Base-by-base conservation (phyloP, 768 basidiomycete genomes). In the Mycena latifolia region DNA sequence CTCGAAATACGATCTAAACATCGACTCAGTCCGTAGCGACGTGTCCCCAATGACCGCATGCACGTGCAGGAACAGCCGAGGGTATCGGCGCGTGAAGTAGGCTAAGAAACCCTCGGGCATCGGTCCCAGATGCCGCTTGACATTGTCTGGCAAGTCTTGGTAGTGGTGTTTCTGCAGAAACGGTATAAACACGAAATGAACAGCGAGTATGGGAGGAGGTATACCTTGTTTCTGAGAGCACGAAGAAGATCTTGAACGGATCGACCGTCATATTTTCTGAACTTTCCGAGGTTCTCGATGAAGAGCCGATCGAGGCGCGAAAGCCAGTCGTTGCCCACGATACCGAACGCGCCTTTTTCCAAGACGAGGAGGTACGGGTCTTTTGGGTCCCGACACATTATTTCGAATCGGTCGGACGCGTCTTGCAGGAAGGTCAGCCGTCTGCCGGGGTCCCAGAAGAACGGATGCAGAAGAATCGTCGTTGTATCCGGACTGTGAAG, bases 351-450 rank as follows among this genome's bases (percentile, higher is more conserved):
- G 50, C 84, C 85, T 0, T 79, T 84, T 79, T 99, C 98, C 20
- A 99, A 85, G 14, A 84, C 79, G 15, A 93, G 71, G 25, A 99
- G 84, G 61, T 88, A 85, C 0, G 88, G 84, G 61, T 97, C 94
- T 61, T 89, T 90, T 0, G 96, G 96, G 52, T 97, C 96, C 31
- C 95, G 88, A 70, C 91, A 93, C 95, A 99, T 97, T 75, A 96
- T 96, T 78, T 99, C 98, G 77, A 99, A 99, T 6, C 96, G 88
- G 78, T 99, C 97, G 0, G 96, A 98, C 0, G 96, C 94, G 68
- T 99, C 98, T 77, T 97, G 96, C n/a, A 99, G 82, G 85, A 99
- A 99, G 55, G 87, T 89, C 6, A 99, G 81, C 45, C 97, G 87
- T 61, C 92, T 89, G 10, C 86, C 90, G 0, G 96, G 81, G 59